Evolutionary conservation across 2,329 filamentous ascomycete species (phyloP), one percentile per base, ranked within the genome.

Genomic region (Aureobasidium sp.): DNA sequence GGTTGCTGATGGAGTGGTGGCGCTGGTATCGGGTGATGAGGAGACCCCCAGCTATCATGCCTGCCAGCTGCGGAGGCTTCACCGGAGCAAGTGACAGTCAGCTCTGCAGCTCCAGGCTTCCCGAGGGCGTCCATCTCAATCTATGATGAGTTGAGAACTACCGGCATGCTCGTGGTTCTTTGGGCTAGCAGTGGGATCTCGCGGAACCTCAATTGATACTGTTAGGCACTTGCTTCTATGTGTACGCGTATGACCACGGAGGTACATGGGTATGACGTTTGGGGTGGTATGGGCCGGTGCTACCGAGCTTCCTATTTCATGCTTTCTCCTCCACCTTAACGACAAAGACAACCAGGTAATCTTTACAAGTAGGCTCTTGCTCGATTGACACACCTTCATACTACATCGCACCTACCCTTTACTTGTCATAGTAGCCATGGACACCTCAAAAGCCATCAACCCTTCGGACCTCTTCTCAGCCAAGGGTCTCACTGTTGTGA

Each of bases 401-500:
- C n/a, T 16, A 13, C 27, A 9, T 25, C 27, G 3, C 36, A 41
- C 16, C 21, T 37, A 25, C 5, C 25, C n/a, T 9, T n/a, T 4
- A 1, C 30, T 15, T 42, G 16, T 34, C 36, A 29, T 13, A 39
- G 45, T 36, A 59, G 34, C 5, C 25, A 76, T 77, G 74, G 71
- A 76, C 49, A 66, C 74, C 52, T 66, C 69, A 45, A 68, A 67
- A n/a, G 63, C 67, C 10, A 62, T 75, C 36, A 70, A 73, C 54
- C 71, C 72, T 32, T 55, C 66, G n/a, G 66, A 67, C 25, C 69
- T 76, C 52, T 76, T 76, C 68, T 74, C 73, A 7, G 73, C 74
- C 47, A 73, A 74, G 65, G 74, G 70, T 27, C 67, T 76, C 7
- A 72, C 75, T 0, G 69, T 75, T 3, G 73, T 75, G 29, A 74